phyloP scores from a whole-genome alignment of 805 yeast species.

The Priceomyces melissophilus region DNA sequence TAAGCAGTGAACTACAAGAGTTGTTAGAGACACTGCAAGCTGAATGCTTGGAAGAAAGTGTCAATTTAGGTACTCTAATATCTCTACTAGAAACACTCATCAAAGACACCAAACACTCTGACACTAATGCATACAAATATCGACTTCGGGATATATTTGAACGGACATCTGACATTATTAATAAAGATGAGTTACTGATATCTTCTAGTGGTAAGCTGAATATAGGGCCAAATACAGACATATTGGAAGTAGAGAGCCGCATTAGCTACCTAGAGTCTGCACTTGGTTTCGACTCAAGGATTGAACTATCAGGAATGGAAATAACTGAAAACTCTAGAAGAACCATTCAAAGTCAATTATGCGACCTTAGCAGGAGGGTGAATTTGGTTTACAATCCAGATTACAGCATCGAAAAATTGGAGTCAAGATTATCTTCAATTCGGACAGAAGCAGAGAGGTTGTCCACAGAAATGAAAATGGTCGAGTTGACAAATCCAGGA shows the following conservation, averaged over 20 bases:
- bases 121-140: conserved; percentile 3
- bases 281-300: conserved; percentile 16
- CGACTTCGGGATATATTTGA: conserved; percentile 8
- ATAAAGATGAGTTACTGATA: neutral
- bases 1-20: conserved; percentile 38
- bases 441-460: conserved; percentile 24
- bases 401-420: conserved; percentile 21
- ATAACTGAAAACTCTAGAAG: conserved; percentile 3
- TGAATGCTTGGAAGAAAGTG: neutral
- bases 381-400: conserved; percentile 35
- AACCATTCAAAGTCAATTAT: conserved; percentile 24
- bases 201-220: neutral
- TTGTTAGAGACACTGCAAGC: conserved; percentile 16
- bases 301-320: conserved; percentile 1
- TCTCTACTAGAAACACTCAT: conserved; percentile 4
- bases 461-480: conserved; percentile 16
- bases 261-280: conserved; percentile 18
- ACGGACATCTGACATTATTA: neutral
- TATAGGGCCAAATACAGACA: conserved; percentile 1
- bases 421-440: conserved; percentile 20
- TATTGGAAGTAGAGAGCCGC: conserved; percentile 24
- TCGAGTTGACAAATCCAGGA: conserved; percentile 5
- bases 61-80: conserved; percentile 6
- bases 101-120: conserved; percentile 1
- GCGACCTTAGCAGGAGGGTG: conserved; percentile 31